Evolutionary conservation across 495 filamentous ascomycete species (phyloP), one percentile per base, ranked within the genome.

Genomic region (Barbatosphaeria neglecta): DNA sequence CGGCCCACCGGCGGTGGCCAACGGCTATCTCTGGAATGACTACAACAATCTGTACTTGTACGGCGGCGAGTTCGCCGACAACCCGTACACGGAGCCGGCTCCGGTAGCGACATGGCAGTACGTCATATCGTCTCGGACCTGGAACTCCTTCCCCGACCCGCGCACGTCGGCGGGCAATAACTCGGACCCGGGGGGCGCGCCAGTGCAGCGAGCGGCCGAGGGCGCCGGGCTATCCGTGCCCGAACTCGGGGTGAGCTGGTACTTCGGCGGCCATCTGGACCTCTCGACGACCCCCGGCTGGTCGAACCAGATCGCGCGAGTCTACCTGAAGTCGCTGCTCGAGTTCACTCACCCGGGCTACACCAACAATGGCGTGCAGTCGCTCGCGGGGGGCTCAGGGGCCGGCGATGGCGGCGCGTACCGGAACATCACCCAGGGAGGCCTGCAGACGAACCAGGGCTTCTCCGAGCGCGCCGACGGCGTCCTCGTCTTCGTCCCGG

Each of bases 181-280:
- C 50, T 77, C 79, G 6, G 72, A 70, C 19, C 60, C 55, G 2
- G 79, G 64, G 22, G 70, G 67, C 23, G 58, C 68, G 10, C 65
- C 70, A 1, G 63, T 85, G 3, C 74, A 86, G 50, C 65, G 82
- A 22, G 65, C 81, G 1, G 84, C 81, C 16, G 84, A 88, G 56
- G 84, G 84, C 22, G 80, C 84, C 13, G 82, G 82, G 2, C 55
- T 83, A 16, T 83, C 75, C 42, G 75, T 87, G 8, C 72, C 82
- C 15, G 75, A 81, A 24, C 57, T 86, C 7, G 83, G 81, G 0
- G 49, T 80, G 43, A 82, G 81, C 10, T 88, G 74, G 68, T 87
- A 85, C 57, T 88, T 88, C 60, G 83, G 83, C 22, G 84, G 84
- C 0, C 84, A 87, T 59, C 61, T 82, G 15, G 84, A 88, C 57